phyloP scores from a whole-genome alignment of 371 early-diverging fungal species.

The Mortierella sp. region DNA sequence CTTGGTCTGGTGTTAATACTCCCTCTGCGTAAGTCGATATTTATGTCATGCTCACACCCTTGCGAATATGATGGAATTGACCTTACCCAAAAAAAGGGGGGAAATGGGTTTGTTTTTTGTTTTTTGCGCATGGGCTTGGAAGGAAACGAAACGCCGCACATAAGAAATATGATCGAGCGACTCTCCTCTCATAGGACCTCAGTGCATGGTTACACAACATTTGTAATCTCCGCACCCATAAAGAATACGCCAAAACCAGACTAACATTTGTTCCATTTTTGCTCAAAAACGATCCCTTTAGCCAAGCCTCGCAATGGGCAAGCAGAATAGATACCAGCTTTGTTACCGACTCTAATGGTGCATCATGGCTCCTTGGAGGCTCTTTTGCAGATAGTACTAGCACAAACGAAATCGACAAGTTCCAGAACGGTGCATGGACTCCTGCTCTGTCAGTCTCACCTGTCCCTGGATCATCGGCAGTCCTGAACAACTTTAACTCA shows the following conservation, averaged over 20 bases:
- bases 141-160: too few relatives aligned
- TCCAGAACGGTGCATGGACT: slow-evolving; percentile 21
- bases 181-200: not conserved
- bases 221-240: too few relatives aligned
- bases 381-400: slow-evolving; percentile 9
- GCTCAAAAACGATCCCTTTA: not conserved
- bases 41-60: not conserved
- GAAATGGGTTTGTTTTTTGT: too few relatives aligned
- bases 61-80: not conserved
- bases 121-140: too few relatives aligned
- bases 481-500: slow-evolving; percentile 15
- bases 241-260: not conserved
- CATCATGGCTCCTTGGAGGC: slow-evolving; percentile 38
- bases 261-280: not conserved
- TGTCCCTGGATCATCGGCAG: not conserved
- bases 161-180: too few relatives aligned
- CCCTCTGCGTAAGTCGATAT: slow-evolving; percentile 44
- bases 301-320: slow-evolving; percentile 40
- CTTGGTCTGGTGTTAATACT: slow-evolving; percentile 34
- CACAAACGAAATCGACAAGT: slow-evolving; percentile 39
- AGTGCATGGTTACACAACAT: not conserved
- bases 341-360: slow-evolving; percentile 29
- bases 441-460: not conserved
- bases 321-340: slow-evolving; percentile 11
- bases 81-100: too few relatives aligned